Percentiles rank a stretch among this genome's conserved stretches.
Conservation (phyloP, 805 yeast species). For the Suhomyces sp. region DNA sequence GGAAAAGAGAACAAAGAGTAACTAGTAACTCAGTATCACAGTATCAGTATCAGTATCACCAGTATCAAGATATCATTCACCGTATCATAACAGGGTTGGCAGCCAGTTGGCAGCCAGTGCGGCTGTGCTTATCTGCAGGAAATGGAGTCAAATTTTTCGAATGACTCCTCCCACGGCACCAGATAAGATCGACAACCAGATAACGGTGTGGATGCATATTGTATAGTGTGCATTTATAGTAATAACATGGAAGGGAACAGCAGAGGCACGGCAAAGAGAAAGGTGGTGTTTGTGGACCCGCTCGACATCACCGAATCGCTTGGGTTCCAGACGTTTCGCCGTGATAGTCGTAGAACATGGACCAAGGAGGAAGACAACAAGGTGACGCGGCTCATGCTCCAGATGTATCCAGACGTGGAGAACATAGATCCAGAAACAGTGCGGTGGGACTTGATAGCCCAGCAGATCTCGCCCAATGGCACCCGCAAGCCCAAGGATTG, state of each 20-base stretch:
- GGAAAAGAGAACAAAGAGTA: not conserved
- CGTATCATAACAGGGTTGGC: too few species aligned
- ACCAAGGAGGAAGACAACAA: conserved; percentile 65
- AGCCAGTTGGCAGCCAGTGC: not conserved
- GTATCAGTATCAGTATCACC: too few species aligned
- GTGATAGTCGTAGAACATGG: conserved; percentile 69
- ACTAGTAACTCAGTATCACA: too few species aligned
- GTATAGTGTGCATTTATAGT: not conserved
- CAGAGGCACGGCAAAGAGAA: conserved; percentile 3
- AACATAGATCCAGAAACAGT: conserved; percentile 39
- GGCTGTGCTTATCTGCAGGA: not conserved
- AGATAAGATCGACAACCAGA: not conserved
- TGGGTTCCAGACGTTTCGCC: conserved; percentile 71
- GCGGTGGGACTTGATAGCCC: conserved; percentile 61
- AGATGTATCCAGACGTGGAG: conserved; percentile 24
- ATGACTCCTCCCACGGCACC: not conserved
- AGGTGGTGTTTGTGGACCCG: conserved; percentile 42
- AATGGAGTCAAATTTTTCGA: not conserved
- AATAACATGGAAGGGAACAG: conserved; percentile 1
- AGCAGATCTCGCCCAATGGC: conserved; percentile 37
- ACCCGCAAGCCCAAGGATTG: conserved; percentile 74
- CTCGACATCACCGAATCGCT: conserved; percentile 63
- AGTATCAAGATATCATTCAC: too few species aligned
- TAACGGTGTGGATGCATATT: not conserved
- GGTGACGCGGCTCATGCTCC: conserved; percentile 42